Conservation (phyloP, 164 flowering plant genomes). For the Tinospora cordifolia region DNA sequence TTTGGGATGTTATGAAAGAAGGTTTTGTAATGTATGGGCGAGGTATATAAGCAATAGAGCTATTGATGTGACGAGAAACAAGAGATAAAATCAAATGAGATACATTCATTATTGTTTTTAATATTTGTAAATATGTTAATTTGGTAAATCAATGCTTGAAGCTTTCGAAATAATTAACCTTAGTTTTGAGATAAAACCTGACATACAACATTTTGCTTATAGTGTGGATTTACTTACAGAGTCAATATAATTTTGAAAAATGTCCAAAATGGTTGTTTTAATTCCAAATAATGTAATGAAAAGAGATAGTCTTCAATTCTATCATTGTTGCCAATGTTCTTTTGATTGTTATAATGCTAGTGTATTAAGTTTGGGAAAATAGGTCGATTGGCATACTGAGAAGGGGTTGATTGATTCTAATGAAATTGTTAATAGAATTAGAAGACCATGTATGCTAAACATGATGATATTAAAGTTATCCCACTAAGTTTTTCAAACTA, state of each 20-base stretch:
- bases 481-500: slow-evolving; percentile 29
- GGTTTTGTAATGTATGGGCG: slow-evolving; percentile 36
- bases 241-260: too few species aligned
- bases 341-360: slow-evolving; percentile 53
- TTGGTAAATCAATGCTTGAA: slow-evolving; percentile 31
- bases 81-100: slow-evolving; percentile 27
- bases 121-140: slow-evolving; percentile 40
- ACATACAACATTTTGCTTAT: slow-evolving; percentile 36
- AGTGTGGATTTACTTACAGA: slow-evolving; percentile 41
- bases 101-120: slow-evolving; percentile 29
- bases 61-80: slow-evolving; percentile 26
- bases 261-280: too few species aligned
- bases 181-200: slow-evolving; percentile 21
- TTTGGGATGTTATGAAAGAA: slow-evolving; percentile 32
- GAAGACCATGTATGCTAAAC: slow-evolving; percentile 45
- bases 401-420: slow-evolving; percentile 21
- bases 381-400: slow-evolving; percentile 36
- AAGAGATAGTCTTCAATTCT: slow-evolving; percentile 29
- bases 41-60: slow-evolving; percentile 21
- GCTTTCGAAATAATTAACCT: slow-evolving; percentile 22
- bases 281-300: slow-evolving; percentile 35
- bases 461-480: slow-evolving; percentile 37
- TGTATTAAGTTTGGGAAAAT: slow-evolving; percentile 34
- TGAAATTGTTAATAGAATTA: slow-evolving; percentile 35
- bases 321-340: slow-evolving; percentile 30